phyloP scores from a whole-genome alignment of 768 basidiomycete species.

The Serendipita sp. region DNA sequence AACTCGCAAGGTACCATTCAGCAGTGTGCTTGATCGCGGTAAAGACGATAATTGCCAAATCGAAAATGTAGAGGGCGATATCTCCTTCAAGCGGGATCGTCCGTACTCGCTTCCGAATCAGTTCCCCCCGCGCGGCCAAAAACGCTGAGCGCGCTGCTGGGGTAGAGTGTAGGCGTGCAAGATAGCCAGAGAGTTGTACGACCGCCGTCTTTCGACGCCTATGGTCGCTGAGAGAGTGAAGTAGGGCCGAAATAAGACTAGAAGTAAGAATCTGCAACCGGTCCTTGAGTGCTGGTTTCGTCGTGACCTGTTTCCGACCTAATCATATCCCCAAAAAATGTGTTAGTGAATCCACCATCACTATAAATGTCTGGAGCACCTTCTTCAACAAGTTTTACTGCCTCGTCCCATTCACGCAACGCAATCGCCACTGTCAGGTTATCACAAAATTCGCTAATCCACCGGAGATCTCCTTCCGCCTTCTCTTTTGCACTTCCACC shows the following conservation, averaged over 20 bases:
- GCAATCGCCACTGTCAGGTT: slow-evolving; percentile 84
- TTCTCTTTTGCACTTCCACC: slow-evolving; percentile 52
- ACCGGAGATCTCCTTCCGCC: slow-evolving; percentile 65
- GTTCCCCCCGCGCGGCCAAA: slow-evolving; percentile 54
- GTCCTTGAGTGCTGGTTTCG: slow-evolving; percentile 32
- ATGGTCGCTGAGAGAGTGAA: slow-evolving; percentile 56
- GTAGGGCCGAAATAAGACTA: slow-evolving; percentile 50
- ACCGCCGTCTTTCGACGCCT: slow-evolving; percentile 63
- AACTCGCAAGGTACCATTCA: slow-evolving; percentile 94
- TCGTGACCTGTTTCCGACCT: slow-evolving; percentile 48
- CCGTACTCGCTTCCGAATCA: slow-evolving; percentile 62
- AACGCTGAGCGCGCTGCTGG: slow-evolving; percentile 71
- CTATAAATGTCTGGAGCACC: slow-evolving; percentile 26
- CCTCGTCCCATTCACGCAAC: slow-evolving; percentile 72
- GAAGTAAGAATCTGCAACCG: slow-evolving; percentile 53
- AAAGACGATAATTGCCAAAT: slow-evolving; percentile 78
- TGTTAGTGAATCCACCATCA: background rate
- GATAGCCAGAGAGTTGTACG: slow-evolving; percentile 50
- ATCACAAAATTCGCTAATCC: slow-evolving; percentile 82
- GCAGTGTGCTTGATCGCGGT: slow-evolving; percentile 93
- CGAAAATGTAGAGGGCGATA: slow-evolving; percentile 67
- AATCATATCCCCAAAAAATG: background rate
- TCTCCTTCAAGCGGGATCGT: slow-evolving; percentile 82
- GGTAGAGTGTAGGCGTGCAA: slow-evolving; percentile 58
- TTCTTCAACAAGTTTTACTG: slow-evolving; percentile 69